These are phyloP conservation scores for Strobilomyces dryophilus DNA, from an alignment of 768 basidiomycete species.

Conservation along the genomic window DNA sequence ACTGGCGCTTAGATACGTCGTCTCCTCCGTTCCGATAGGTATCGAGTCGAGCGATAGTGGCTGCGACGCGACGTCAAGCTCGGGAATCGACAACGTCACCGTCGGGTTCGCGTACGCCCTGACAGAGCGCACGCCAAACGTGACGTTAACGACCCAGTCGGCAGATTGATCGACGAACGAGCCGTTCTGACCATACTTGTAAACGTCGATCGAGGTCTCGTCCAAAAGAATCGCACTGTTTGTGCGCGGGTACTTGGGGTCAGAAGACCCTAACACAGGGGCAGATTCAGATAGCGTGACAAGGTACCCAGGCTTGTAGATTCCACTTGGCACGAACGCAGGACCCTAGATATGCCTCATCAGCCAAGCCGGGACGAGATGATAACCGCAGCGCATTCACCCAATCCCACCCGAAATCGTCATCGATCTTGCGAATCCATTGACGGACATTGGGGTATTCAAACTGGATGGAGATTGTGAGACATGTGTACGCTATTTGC, in stretches of 20 bases:
- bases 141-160: constrained; percentile 54
- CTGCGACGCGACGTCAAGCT: constrained; percentile 39
- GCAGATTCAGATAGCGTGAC: constrained; percentile 35
- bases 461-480: constrained; percentile 30
- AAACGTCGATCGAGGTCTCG: constrained; percentile 52
- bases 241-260: constrained; percentile 20
- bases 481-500: neutral
- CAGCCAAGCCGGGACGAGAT: neutral
- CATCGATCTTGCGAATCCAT: constrained; percentile 48
- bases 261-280: constrained; percentile 18
- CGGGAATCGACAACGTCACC: constrained; percentile 43
- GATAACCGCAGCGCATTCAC: constrained; percentile 21
- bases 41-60: constrained; percentile 20
- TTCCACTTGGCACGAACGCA: constrained; percentile 52
- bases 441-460: constrained; percentile 47
- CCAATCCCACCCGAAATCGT: constrained; percentile 65
- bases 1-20: constrained; percentile 39
- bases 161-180: constrained; percentile 42
- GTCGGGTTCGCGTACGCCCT: constrained; percentile 31
- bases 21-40: constrained; percentile 20
- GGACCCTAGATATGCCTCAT: constrained; percentile 37
- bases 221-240: constrained; percentile 41
- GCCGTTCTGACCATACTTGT: constrained; percentile 47
- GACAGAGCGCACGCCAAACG: constrained; percentile 45
- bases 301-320: constrained; percentile 53